These are phyloP conservation scores for Rhodosporidiobolus sp. DNA, from an alignment of 768 basidiomycete genomes.

Conservation along the genomic window DNA sequence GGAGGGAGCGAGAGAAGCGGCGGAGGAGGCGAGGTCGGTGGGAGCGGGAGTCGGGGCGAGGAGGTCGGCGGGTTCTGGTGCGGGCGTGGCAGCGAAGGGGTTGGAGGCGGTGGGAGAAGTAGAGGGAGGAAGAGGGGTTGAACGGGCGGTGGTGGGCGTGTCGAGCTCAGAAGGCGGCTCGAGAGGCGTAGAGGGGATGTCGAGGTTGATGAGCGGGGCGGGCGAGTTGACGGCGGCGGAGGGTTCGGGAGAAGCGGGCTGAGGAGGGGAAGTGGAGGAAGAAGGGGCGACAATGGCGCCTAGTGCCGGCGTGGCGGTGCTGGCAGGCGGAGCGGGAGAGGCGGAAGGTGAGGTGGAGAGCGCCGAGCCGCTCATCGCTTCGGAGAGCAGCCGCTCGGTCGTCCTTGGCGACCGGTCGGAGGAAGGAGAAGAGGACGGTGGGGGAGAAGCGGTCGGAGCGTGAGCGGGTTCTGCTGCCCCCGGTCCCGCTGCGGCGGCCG, in stretches of 20 bases:
- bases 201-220: background rate
- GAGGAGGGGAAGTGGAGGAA: background rate
- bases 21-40: background rate
- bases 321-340: background rate
- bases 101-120: background rate
- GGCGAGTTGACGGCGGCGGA: background rate
- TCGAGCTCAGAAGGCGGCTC: background rate
- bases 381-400: slow-evolving; percentile 25
- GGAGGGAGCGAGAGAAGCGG: slow-evolving; percentile 3
- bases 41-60: background rate
- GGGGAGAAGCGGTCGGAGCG: background rate
- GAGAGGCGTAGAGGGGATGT: slow-evolving; percentile 4
- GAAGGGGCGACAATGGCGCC: background rate
- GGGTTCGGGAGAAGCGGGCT: background rate
- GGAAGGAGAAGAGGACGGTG: background rate
- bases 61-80: background rate
- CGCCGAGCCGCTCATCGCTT: slow-evolving; percentile 24
- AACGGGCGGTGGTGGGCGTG: background rate
- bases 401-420: background rate
- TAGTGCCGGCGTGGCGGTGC: background rate
- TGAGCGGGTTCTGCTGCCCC: too few species aligned
- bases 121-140: background rate
- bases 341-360: background rate
- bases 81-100: background rate
- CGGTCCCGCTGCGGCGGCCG: background rate